Base-by-base conservation (phyloP, 192 early-diverging fungal species). In the Mortierella hygrophila region DNA sequence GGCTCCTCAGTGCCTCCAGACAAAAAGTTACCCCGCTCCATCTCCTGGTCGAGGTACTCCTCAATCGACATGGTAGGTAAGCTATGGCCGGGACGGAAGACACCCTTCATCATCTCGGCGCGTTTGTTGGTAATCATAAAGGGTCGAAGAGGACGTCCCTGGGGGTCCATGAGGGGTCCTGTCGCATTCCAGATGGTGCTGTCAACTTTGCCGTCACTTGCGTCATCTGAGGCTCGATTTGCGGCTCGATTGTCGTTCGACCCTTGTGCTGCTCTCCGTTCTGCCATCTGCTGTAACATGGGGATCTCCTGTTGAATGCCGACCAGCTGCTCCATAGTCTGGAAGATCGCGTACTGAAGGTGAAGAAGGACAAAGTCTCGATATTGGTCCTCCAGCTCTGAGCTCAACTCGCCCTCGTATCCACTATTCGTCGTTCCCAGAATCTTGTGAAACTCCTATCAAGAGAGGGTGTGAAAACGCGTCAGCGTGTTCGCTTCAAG, bases 51-150 rank as follows among this genome's bases (percentile, higher is more conserved):
- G 76, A 99, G 79, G 79, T 98, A 99, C 88, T 99, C 96, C 63
- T 99, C 99, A 68, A 99, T 93, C 0, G 96, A 92, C 98, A 99
- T 99, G 8, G 98, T 99, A 10, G 99, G 99, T 76, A 99, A 79
- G 38, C 92, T 94, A 86, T 96, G 95, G 16, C 95, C 93, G 1
- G 96, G 96, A 29, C 94, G 70, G 82, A 97, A 99, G 18, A 99
- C 98, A 32, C 93, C 90, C 40, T 97, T 89, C 70, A 91, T 91
- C 68, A 98, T 90, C 54, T 91, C 90, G 77, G 95, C 90, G 8
- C 96, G 92, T 75, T 95, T 87, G 76, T 89, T 95, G 2, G 95
- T 97, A 47, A 99, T 93, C 32, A 96, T 91, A 91, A 99, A 99
- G 29, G 98, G 97, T 63, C 94, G 94, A 37, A 96, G 89, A 0